These are phyloP conservation scores for Fusarium solani-melongenae DNA, from an alignment of 2,329 filamentous ascomycete genomes.

Conservation along the genomic window DNA sequence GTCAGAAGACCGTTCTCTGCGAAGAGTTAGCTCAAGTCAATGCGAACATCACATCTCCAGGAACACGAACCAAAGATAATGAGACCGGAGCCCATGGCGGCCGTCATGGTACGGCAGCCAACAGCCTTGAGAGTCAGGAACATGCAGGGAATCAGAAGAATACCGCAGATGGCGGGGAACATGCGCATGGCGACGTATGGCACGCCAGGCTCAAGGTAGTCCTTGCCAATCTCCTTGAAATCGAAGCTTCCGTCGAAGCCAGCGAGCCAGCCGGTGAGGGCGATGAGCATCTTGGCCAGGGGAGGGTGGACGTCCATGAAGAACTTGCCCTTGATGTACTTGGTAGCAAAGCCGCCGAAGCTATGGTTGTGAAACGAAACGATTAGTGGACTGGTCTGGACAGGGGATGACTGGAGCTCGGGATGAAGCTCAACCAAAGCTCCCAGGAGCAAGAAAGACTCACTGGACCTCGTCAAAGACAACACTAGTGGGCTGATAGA, in stretches of 20 bases:
- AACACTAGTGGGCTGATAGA: slow-evolving; percentile 95
- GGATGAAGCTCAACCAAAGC: slow-evolving; percentile 1
- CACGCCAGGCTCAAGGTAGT: slow-evolving; percentile 93
- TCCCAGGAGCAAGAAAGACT: slow-evolving; percentile 52
- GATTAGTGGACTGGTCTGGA: slow-evolving; percentile 24
- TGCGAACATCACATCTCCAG: not conserved
- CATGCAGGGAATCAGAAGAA: slow-evolving; percentile 89
- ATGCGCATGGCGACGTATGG: slow-evolving; percentile 98
- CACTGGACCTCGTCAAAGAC: slow-evolving; percentile 99
- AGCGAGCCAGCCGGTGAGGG: slow-evolving; percentile 91
- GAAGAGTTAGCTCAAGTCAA: slow-evolving; percentile 42
- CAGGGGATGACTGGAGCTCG: not conserved
- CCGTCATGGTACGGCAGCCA: slow-evolving; percentile 88
- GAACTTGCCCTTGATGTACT: slow-evolving; percentile 99
- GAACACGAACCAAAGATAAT: slow-evolving; percentile 85
- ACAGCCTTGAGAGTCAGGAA: slow-evolving; percentile 93
- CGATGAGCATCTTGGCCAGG: slow-evolving; percentile 95
- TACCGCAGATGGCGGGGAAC: slow-evolving; percentile 88
- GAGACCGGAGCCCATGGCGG: slow-evolving; percentile 83
- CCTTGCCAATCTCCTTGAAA: slow-evolving; percentile 99
- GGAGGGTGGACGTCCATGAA: slow-evolving; percentile 99
- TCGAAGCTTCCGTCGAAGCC: slow-evolving; percentile 97
- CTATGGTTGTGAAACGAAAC: slow-evolving; percentile 57
- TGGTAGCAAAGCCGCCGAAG: slow-evolving; percentile 97
- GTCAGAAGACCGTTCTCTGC: slow-evolving; percentile 94